Conservation (phyloP, 345 rosid genomes). For the Lenwebbia sp. region DNA sequence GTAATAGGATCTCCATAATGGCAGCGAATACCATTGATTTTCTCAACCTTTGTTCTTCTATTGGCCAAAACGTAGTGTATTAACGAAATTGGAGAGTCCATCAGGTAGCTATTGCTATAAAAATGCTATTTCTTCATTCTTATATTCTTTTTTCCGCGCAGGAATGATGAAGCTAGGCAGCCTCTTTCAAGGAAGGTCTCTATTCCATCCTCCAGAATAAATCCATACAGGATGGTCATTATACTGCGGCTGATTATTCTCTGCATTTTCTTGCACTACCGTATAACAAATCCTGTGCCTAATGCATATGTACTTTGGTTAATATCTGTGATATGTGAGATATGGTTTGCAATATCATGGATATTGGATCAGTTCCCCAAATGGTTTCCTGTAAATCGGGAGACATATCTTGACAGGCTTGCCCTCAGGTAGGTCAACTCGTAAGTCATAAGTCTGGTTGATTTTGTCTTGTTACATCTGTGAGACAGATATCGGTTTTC, state of each 20-base stretch:
- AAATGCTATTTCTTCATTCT: neutral
- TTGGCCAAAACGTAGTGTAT: neutral
- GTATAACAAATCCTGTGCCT: constrained; percentile 73
- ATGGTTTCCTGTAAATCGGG: constrained; percentile 88
- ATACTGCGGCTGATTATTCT: constrained; percentile 71
- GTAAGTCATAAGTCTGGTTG: neutral
- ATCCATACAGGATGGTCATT: constrained; percentile 92
- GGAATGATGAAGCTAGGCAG: constrained; percentile 89
- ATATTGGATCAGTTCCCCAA: constrained; percentile 92
- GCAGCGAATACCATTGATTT: neutral
- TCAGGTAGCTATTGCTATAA: neutral
- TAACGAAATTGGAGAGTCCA: neutral
- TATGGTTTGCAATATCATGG: constrained; percentile 97
- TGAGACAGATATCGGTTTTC: neutral
- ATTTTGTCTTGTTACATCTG: neutral
- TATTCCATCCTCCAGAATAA: constrained; percentile 71
- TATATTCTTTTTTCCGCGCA: constrained; percentile 3
- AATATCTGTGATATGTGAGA: constrained; percentile 86
- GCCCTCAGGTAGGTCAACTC: constrained; percentile 41
- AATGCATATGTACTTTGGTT: constrained; percentile 80
- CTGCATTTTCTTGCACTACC: constrained; percentile 70
- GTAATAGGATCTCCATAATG: neutral
- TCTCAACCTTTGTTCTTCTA: neutral
- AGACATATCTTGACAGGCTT: constrained; percentile 90
- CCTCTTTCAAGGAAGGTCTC: constrained; percentile 89